These are phyloP conservation scores for Piper betle DNA, from an alignment of 164 flowering plant species.

Conservation along the genomic window DNA sequence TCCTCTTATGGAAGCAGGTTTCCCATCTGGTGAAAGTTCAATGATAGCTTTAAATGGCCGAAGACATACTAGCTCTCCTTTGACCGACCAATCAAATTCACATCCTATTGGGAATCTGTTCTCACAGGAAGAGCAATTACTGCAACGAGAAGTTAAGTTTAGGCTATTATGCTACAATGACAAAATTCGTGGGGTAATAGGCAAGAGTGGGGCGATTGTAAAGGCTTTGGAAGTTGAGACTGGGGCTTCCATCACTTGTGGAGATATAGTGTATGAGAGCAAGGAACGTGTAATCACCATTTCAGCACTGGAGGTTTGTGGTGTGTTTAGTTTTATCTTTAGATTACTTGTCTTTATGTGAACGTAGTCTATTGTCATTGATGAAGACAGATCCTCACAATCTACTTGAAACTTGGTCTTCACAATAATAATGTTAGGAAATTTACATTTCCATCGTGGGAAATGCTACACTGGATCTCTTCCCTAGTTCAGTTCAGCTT, in stretches of 20 bases:
- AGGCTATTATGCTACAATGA: slow-evolving; percentile 56
- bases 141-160: slow-evolving; percentile 43
- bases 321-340: not conserved
- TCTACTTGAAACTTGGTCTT: too few species aligned
- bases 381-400: too few species aligned
- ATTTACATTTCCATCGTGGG: not conserved
- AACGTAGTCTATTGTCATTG: not conserved
- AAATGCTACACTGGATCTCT: not conserved
- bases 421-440: not conserved
- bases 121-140: slow-evolving; percentile 13
- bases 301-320: slow-evolving; percentile 67
- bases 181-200: slow-evolving; percentile 70
- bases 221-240: slow-evolving; percentile 56
- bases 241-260: slow-evolving; percentile 60
- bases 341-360: not conserved
- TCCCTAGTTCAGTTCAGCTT: too few species aligned
- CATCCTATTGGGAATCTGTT: slow-evolving; percentile 20
- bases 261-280: slow-evolving; percentile 37
- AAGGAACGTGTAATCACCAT: slow-evolving; percentile 63
- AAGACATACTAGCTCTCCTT: slow-evolving; percentile 23
- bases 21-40: slow-evolving; percentile 15
- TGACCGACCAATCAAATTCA: slow-evolving; percentile 21
- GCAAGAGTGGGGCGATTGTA: slow-evolving; percentile 67
- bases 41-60: slow-evolving; percentile 13
- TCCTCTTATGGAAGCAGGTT: slow-evolving; percentile 24